phyloP scores from a whole-genome alignment of 345 rosid genomes.

The Camelina hispida region DNA sequence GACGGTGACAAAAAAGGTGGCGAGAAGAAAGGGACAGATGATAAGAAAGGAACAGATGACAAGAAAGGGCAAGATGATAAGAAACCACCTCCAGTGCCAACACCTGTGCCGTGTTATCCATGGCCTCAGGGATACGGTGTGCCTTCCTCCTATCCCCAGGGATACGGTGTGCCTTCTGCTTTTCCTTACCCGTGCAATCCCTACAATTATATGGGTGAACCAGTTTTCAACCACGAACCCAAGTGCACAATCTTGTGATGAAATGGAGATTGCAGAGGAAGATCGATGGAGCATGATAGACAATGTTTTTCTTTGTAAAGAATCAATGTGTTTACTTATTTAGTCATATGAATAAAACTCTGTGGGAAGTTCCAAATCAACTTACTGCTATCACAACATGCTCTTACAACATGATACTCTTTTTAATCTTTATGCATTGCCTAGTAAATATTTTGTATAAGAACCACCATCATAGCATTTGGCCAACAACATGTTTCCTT shows the following conservation, averaged over 20 bases:
- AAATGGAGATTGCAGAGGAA: background rate
- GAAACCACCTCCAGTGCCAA: slow-evolving; percentile 16
- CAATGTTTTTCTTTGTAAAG: slow-evolving; percentile 21
- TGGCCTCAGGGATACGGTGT: slow-evolving; percentile 26
- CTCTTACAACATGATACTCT: background rate
- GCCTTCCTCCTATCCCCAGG: background rate
- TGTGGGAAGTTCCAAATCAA: slow-evolving; percentile 10
- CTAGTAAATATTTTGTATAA: background rate
- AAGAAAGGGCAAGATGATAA: slow-evolving; percentile 1
- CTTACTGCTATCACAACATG: background rate
- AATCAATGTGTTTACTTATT: background rate
- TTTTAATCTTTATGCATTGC: background rate
- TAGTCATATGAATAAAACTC: slow-evolving; percentile 28
- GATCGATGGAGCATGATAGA: background rate
- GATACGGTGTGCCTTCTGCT: slow-evolving; percentile 38
- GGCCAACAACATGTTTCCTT: background rate
- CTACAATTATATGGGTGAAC: slow-evolving; percentile 28
- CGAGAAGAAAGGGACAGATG: background rate
- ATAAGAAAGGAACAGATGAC: background rate
- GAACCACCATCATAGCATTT: background rate
- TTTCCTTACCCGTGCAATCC: slow-evolving; percentile 40
- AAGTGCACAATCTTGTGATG: slow-evolving; percentile 34
- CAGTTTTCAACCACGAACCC: slow-evolving; percentile 39
- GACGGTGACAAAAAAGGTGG: slow-evolving; percentile 21
- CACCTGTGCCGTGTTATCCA: slow-evolving; percentile 25